Conservation (phyloP, 345 rosid species). For the Pistacia integerrima region DNA sequence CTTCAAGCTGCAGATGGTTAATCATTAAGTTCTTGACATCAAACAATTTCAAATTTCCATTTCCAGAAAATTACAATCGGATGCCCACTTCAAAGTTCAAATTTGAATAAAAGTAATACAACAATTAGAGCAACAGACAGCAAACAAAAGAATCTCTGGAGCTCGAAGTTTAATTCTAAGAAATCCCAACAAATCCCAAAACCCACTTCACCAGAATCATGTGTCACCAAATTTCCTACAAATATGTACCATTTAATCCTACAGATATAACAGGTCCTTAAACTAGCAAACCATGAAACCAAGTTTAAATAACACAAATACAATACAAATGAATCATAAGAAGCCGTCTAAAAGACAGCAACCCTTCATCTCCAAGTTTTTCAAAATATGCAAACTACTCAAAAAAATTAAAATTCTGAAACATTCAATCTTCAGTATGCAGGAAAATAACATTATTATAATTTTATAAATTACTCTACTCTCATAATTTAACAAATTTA, state of each 20-base stretch:
- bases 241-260: too few relatives aligned
- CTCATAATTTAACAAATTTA: background rate
- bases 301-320: background rate
- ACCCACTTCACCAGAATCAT: too few relatives aligned
- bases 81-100: conserved; percentile 5
- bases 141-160: background rate
- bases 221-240: too few relatives aligned
- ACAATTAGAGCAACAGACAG: background rate
- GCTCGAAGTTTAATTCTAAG: background rate
- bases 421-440: background rate
- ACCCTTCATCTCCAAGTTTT: background rate
- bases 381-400: background rate
- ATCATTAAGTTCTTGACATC: background rate
- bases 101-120: background rate
- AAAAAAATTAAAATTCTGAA: too few relatives aligned
- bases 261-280: background rate
- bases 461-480: background rate
- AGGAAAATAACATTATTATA: background rate
- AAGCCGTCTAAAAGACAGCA: background rate
- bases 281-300: background rate
- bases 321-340: background rate
- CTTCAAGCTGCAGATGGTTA: background rate
- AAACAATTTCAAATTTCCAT: background rate
- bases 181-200: background rate
- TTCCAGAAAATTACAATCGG: background rate